phyloP scores from a whole-genome alignment of 257 asterid species.

The Lavandula angustifolia region DNA sequence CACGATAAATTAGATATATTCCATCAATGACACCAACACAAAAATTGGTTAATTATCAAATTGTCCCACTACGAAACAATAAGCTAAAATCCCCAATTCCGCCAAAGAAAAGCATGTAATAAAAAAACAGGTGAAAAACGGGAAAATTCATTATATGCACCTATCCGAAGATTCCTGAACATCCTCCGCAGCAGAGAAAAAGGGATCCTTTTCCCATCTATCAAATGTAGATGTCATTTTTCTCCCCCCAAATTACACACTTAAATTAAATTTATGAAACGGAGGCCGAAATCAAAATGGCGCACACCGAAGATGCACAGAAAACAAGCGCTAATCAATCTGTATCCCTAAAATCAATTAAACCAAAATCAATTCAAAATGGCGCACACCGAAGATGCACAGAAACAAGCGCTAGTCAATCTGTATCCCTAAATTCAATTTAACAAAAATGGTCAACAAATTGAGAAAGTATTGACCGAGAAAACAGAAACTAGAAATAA shows the following conservation, averaged over 20 bases:
- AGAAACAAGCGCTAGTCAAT: conserved; percentile 26
- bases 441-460: not conserved
- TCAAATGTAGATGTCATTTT: conserved; percentile 72
- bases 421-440: not conserved
- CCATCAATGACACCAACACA: conserved; percentile 8
- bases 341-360: not conserved
- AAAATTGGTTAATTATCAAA: not conserved
- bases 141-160: conserved; percentile 34
- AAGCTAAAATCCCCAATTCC: not conserved
- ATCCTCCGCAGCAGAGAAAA: conserved; percentile 92
- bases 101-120: not conserved
- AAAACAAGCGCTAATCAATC: conserved; percentile 27
- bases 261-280: conserved; percentile 28
- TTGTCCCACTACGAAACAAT: not conserved
- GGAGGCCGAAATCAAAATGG: conserved; percentile 29
- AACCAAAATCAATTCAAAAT: conserved; percentile 22
- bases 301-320: conserved; percentile 15
- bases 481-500: conserved; percentile 3
- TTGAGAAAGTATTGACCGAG: conserved; percentile 1
- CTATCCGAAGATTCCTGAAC: conserved; percentile 96
- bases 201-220: conserved; percentile 96
- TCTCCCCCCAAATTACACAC: conserved; percentile 7
- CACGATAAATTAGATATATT: conserved; percentile 25
- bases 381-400: conserved; percentile 21
- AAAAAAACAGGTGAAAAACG: conserved; percentile 2